Base-by-base conservation (phyloP, 805 yeast genomes). In the Candida qinlingensis region DNA sequence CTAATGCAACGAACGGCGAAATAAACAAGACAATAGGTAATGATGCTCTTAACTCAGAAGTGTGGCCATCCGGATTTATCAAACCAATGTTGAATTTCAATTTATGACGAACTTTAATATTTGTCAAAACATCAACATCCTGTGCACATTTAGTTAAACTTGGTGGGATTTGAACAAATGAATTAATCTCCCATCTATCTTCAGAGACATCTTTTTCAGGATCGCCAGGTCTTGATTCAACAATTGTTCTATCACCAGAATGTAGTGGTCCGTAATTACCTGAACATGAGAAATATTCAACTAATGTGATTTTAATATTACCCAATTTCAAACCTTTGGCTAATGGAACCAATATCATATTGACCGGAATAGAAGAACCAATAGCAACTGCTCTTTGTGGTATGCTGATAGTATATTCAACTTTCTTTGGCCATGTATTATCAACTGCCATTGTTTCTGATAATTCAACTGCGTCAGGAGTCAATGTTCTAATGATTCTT, bases 361-460 rank as follows among this genome's bases (percentile, higher is more conserved):
- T 77, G 6, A 92, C 75, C 2, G 88, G 86, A 6, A 85, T 72
- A 0, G 79, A 69, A 0, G 96, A 82, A 2, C 99, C 99, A 39
- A 94, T 83, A 0, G 98, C 95, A 27, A 89, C 77, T 0, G 97
- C 96, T 59, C 87, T 84, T 28, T 88, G 75, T 0, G 98, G 97
- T 6, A 87, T 82, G 46, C 87, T 85, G 50, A 94, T 80, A 3
- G 89, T 78, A 64, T 92, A 92, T 60, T 92, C 97, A 33, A 92
- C 88, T 63, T 94, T 94, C 41, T 81, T 72, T 3, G 98, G 97
- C 98, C 98, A 92, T 1, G 91, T 83, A 63, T 92, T 92, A 61
- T 90, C 96, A 33, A 92, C 95, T 0, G 96, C 87, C 57, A 91
- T 87, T 0, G 98, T 88, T 65, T 92, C 97, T 0, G 95, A 77